These are phyloP conservation scores for Beauveria australis DNA, from an alignment of 2,329 filamentous ascomycete genomes.

Conservation along the genomic window DNA sequence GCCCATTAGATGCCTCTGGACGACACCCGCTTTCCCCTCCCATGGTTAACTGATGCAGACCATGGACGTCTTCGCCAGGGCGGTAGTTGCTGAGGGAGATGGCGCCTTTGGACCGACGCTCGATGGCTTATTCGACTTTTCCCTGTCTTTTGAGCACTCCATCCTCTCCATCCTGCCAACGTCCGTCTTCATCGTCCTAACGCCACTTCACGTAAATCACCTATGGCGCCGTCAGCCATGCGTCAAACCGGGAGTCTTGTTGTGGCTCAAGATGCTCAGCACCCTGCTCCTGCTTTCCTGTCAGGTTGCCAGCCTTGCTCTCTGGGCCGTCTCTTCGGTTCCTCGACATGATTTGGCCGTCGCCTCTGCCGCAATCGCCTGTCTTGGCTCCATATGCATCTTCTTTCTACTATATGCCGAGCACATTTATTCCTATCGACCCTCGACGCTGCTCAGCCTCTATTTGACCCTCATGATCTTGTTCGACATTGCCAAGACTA, in stretches of 20 bases:
- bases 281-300: neutral
- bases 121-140: constrained; percentile 9
- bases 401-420: constrained; percentile 25
- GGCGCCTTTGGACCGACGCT: constrained; percentile 5
- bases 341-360: constrained; percentile 19
- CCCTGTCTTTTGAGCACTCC: constrained; percentile 6
- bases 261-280: constrained; percentile 19
- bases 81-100: neutral
- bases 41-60: constrained; percentile 2
- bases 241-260: constrained; percentile 9
- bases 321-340: constrained; percentile 20
- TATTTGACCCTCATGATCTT: constrained; percentile 26
- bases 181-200: constrained; percentile 13
- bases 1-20: neutral
- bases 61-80: constrained; percentile 5
- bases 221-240: neutral
- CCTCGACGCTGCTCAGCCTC: constrained; percentile 23
- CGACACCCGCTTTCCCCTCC: neutral
- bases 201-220: constrained; percentile 3
- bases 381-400: constrained; percentile 21
- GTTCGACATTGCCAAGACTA: constrained; percentile 24
- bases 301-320: constrained; percentile 18
- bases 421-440: constrained; percentile 23
- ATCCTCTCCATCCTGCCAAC: constrained; percentile 7
- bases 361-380: constrained; percentile 20